Base-by-base conservation (phyloP, 257 asterid species). In the Solanum piurae region DNA sequence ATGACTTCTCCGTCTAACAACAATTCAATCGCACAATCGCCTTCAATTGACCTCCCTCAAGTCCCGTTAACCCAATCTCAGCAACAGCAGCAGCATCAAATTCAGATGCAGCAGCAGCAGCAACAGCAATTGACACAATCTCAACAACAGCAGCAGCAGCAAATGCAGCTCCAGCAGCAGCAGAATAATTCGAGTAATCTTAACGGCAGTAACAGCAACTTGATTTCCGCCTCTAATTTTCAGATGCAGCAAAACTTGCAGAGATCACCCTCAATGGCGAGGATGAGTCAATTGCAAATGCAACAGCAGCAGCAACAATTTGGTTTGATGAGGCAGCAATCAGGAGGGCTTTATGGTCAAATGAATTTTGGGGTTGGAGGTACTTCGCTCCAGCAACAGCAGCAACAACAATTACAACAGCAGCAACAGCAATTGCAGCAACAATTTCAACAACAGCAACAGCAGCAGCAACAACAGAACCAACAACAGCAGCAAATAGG, bases 211-310 rank as follows among this genome's bases (percentile, higher is more conserved):
- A 91, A 68, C 85, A 92, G 88, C 82, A 92, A 91, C 92, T 85
- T 95, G 60, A 91, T 93, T 82, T 95, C 93, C 5, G 88, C 83
- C 3, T 40, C 83, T n/a, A 76, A 37, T 74, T 74, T 74, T 21
- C 49, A 36, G 83, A 74, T 74, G 52, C 83, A 71, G 77, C 77
- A 71, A 37, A 71, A 33, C 77, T 33, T 92, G 88, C 97, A 93
- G 94, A 93, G 97, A 90, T 93, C 97, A 23, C 89, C 94, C 29
- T 95, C 98, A 2, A 89, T 94, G 73, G 87, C 96, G 64, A 94
- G 97, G 95, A 92, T 94, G 86, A 94, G 88, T 87, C 99, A 93
- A 80, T 77, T 92, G 87, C 98, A 95, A 87, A 95, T 91, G 83
- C 92, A 89, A 85, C 93, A 91, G 85, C 91, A 91, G 90, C 89